These are phyloP conservation scores for Bothriochloa decipiens DNA, from an alignment of 176 grass and related monocot genomes.

Conservation along the genomic window DNA sequence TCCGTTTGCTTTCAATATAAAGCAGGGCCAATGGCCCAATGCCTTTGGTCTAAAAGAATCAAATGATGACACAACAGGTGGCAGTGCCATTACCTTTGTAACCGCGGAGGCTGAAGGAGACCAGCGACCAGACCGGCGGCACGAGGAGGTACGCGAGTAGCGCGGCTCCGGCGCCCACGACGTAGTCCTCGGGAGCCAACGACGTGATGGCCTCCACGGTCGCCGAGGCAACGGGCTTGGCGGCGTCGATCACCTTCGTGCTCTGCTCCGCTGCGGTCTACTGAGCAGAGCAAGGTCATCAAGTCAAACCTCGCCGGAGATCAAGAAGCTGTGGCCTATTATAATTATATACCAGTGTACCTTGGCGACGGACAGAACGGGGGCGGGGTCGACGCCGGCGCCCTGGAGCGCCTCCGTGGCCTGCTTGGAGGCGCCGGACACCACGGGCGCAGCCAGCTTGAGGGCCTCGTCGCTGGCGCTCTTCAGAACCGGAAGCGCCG, in stretches of 20 bases:
- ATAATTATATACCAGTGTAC: constrained; percentile 28
- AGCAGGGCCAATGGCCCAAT: neutral
- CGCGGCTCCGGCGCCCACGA: constrained; percentile 63
- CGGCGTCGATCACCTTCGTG: constrained; percentile 70
- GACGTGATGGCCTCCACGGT: constrained; percentile 76
- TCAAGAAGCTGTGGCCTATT: neutral
- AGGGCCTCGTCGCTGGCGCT: constrained; percentile 69
- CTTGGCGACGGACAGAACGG: constrained; percentile 71
- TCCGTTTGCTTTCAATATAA: neutral
- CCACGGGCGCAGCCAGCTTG: constrained; percentile 77
- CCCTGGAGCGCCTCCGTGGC: constrained; percentile 69
- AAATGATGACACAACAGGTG: neutral
- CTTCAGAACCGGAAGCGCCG: constrained; percentile 68
- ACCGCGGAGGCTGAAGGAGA: constrained; percentile 74
- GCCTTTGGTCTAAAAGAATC: too few species aligned
- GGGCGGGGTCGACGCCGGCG: constrained; percentile 76
- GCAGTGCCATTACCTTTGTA: constrained; percentile 69
- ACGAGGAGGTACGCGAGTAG: constrained; percentile 84
- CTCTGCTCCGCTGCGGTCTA: constrained; percentile 73
- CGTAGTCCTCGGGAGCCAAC: constrained; percentile 44
- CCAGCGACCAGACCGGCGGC: constrained; percentile 72
- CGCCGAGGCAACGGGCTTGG: constrained; percentile 77
- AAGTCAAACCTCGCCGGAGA: neutral
- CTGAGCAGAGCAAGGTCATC: constrained; percentile 36
- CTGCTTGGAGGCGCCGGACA: constrained; percentile 70